Conservation (phyloP, 2,329 filamentous ascomycete species). For the Cercospora beticola region DNA sequence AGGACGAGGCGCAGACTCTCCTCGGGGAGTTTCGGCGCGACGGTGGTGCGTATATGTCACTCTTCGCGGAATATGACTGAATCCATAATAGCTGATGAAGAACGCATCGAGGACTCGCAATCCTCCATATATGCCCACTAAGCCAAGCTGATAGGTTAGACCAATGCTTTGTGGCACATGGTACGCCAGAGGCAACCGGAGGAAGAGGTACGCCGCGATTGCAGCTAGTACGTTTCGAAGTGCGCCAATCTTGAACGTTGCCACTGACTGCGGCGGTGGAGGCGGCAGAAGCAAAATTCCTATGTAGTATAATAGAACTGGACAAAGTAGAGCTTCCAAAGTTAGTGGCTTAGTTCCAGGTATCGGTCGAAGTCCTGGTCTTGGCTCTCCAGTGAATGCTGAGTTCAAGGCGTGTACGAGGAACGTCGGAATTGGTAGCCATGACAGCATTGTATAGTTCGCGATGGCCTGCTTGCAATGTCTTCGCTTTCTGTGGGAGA, state of each 20-base stretch:
- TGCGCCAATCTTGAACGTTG: slow-evolving; percentile 33
- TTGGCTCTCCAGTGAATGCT: slow-evolving; percentile 32
- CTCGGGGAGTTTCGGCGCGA: slow-evolving; percentile 34
- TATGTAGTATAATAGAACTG: slow-evolving; percentile 46
- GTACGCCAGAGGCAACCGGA: slow-evolving; percentile 45
- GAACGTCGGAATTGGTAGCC: slow-evolving; percentile 24
- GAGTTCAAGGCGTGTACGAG: slow-evolving; percentile 26
- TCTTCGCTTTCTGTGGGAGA: not conserved
- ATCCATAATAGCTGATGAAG: slow-evolving; percentile 45
- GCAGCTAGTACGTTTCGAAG: slow-evolving; percentile 43
- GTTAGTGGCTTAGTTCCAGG: slow-evolving; percentile 45
- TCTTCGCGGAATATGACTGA: slow-evolving; percentile 44
- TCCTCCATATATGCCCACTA: slow-evolving; percentile 47
- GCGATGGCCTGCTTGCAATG: not conserved
- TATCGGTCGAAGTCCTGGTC: slow-evolving; percentile 44
- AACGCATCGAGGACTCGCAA: slow-evolving; percentile 46
- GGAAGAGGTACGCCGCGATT: slow-evolving; percentile 42
- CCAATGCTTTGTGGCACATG: slow-evolving; percentile 48
- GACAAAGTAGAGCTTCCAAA: slow-evolving; percentile 41
- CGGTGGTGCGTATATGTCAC: slow-evolving; percentile 44
- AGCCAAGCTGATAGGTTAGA: slow-evolving; percentile 47
- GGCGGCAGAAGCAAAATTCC: slow-evolving; percentile 45
- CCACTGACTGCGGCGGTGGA: slow-evolving; percentile 40
- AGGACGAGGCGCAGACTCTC: slow-evolving; percentile 20
- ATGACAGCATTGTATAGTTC: slow-evolving; percentile 1